Base-by-base conservation (phyloP, 2,329 filamentous ascomycete genomes). In the Simplicillium sp. region DNA sequence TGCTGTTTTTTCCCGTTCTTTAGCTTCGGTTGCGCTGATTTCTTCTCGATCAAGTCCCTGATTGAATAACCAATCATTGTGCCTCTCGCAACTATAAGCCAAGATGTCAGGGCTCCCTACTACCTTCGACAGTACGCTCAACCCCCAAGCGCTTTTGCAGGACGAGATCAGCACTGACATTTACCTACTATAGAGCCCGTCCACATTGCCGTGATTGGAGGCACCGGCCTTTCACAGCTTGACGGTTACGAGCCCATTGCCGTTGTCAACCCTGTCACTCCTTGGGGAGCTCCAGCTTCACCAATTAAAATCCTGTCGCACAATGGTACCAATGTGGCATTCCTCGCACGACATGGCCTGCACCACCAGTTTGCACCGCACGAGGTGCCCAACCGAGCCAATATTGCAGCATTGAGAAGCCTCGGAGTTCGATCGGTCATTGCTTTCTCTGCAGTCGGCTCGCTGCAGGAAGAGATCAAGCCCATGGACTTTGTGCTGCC, bases 401-500 rank as follows among this genome's bases (percentile, higher is more conserved):
- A 97, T 70, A 94, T 98, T 55, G 90, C 92, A n/a, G 92, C 92
- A n/a, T 73, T 98, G 47, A 82, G 92, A 49, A 81, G 78, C 54
- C 73, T 98, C 46, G 92, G 92, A 50, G 92, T 97, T 36, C 82
- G 89, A 55, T 85, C 80, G 59, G 78, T 97, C 60, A 86, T 98
- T 58, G 88, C 90, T 48, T 98, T 98, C 70, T 90, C 84, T 48
- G 92, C 92, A 37, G 92, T 98, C 43, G 92, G 92, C 47, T 90
- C 84, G 55, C 70, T 98, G 58, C 87, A 84, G 59, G 92, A 96
- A 68, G 78, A 87, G 56, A 90, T 98, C 62, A 87, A 85, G 66
- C 92, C 92, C 34, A 84, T 92, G 66, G 92, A 98, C 70, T 98
- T 98, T 62, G 86, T 97, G 39, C 76, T 98, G 11, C 92, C 90